Percentiles rank a stretch among this genome's conserved stretches.
phyloP scores from a whole-genome alignment of 1,284 basidiomycete species.

The Sutorius eximius region DNA sequence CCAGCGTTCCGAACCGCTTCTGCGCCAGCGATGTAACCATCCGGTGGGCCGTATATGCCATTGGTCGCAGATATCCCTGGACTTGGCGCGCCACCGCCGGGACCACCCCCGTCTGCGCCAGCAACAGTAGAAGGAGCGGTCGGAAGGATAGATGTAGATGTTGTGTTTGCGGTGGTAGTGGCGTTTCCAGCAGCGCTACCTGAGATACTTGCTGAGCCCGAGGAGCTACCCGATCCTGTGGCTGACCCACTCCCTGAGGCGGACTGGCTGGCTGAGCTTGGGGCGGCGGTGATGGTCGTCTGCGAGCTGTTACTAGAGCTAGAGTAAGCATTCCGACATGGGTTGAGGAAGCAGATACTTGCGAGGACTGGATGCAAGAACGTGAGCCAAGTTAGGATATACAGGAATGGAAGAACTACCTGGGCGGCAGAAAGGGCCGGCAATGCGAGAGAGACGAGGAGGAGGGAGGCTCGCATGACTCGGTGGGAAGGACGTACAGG shows the following conservation, averaged over 20 bases:
- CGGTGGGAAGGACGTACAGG: not conserved
- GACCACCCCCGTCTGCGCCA: slow-evolving; percentile 48
- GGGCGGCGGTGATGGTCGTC: slow-evolving; percentile 46
- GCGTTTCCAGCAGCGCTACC: slow-evolving; percentile 24
- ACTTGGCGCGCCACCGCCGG: slow-evolving; percentile 49
- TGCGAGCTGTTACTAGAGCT: slow-evolving; percentile 40
- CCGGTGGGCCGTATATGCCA: slow-evolving; percentile 58
- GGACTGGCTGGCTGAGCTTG: slow-evolving; percentile 29
- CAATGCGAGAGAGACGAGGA: slow-evolving; percentile 25
- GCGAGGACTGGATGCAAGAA: slow-evolving; percentile 21
- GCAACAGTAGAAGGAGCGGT: slow-evolving; percentile 56
- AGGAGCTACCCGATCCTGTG: slow-evolving; percentile 25
- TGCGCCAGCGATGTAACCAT: slow-evolving; percentile 62
- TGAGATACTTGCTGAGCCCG: slow-evolving; percentile 21
- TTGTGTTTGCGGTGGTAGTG: slow-evolving; percentile 35
- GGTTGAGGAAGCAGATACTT: slow-evolving; percentile 22
- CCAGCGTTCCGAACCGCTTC: slow-evolving; percentile 38
- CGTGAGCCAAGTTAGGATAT: not conserved
- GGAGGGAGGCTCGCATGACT: slow-evolving; percentile 23
- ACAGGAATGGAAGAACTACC: slow-evolving; percentile 16
- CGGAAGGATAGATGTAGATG: slow-evolving; percentile 41
- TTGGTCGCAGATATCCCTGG: slow-evolving; percentile 42
- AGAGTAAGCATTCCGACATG: slow-evolving; percentile 36
- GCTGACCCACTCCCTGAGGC: slow-evolving; percentile 22
- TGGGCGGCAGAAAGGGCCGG: slow-evolving; percentile 29